Evolutionary conservation across 352 stramenopile genomes (phyloP).

Genomic region (Phytophthora tubulina): DNA sequence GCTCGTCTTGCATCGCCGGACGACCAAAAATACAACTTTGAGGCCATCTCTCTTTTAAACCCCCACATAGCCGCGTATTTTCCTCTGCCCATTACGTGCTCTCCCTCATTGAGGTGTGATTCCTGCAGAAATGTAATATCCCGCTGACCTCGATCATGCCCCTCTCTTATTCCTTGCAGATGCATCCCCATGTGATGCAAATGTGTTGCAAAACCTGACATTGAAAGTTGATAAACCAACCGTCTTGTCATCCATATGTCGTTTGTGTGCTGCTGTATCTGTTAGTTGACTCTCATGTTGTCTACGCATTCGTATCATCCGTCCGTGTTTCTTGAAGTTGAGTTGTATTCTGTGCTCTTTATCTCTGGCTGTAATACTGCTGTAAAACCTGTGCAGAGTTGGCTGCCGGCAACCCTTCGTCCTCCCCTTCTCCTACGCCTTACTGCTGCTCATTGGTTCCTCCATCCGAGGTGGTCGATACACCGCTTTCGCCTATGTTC

Average conservation of each 20-base stretch:
- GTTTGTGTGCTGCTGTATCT: background rate
- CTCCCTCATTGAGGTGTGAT: background rate
- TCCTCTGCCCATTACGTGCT: background rate
- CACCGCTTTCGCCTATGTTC: too few species aligned
- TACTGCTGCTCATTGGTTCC: too few species aligned
- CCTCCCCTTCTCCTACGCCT: too few species aligned
- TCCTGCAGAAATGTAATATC: conserved; percentile 22
- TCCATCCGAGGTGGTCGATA: too few species aligned
- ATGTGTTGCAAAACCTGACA: conserved; percentile 8
- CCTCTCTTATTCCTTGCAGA: conserved; percentile 20
- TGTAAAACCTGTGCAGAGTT: background rate
- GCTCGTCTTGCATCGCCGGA: background rate
- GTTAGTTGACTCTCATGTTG: background rate
- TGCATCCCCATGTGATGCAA: background rate
- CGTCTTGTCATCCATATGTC: conserved; percentile 10
- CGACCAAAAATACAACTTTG: background rate
- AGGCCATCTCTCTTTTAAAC: background rate
- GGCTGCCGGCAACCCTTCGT: background rate
- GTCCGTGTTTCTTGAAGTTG: too few species aligned
- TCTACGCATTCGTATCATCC: background rate
- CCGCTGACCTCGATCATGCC: background rate
- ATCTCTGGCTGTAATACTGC: background rate
- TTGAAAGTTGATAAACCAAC: background rate
- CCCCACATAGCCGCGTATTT: conserved; percentile 17
- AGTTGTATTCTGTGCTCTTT: background rate